A percentile compares a stretch with the other conserved stretches of the same genome.
These are phyloP conservation scores for Kwoniella mangroviensis DNA, from an alignment of 768 basidiomycete species.

Conservation along the genomic window DNA sequence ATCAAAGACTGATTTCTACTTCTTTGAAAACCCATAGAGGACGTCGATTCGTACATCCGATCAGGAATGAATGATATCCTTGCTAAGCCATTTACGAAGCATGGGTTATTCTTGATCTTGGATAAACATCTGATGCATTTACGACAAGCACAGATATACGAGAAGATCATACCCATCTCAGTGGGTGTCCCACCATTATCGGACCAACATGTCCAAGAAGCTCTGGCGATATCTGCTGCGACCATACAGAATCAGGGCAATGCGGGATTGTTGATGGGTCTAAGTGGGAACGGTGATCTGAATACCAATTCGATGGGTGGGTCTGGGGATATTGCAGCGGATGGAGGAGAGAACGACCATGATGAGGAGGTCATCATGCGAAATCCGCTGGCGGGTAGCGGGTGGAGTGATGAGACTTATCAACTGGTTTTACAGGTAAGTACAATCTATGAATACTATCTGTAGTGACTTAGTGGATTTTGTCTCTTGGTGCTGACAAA, in stretches of 20 bases:
- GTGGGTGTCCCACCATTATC: conserved; percentile 66
- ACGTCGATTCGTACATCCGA: conserved; percentile 48
- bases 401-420: conserved; percentile 87
- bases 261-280: conserved; percentile 17
- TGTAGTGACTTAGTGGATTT: background rate
- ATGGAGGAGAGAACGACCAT: conserved; percentile 6
- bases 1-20: background rate
- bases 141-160: conserved; percentile 80
- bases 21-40: conserved; percentile 34
- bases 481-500: background rate
- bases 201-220: conserved; percentile 56
- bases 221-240: conserved; percentile 42
- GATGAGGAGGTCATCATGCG: conserved; percentile 18
- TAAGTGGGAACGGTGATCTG: background rate
- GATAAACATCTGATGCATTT: conserved; percentile 93
- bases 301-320: conserved; percentile 4
- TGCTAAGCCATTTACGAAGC: conserved; percentile 96
- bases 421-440: conserved; percentile 70
- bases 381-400: conserved; percentile 86
- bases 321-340: conserved; percentile 6
- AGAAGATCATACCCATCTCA: conserved; percentile 64
- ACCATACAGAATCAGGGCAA: conserved; percentile 14
- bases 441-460: background rate
- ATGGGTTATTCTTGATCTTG: conserved; percentile 86
- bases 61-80: conserved; percentile 93